Conservation (phyloP, 345 rosid genomes). For the Syzygium aromaticum region DNA sequence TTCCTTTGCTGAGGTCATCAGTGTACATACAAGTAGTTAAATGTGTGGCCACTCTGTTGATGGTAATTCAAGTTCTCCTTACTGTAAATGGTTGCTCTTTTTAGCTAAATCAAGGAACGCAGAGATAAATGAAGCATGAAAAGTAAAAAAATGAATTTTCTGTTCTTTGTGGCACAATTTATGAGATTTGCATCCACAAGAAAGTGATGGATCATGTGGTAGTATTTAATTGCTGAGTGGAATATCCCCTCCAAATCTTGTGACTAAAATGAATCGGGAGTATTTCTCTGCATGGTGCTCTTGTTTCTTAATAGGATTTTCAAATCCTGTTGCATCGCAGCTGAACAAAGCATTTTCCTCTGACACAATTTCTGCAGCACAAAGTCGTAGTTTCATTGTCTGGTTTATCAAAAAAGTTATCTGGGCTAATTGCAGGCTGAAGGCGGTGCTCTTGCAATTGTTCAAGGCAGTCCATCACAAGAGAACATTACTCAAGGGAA, state of each 20-base stretch:
- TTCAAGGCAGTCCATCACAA: conserved; percentile 27
- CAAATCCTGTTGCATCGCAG: background rate
- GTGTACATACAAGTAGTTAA: background rate
- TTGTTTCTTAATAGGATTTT: background rate
- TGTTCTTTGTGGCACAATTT: background rate
- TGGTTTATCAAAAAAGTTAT: background rate
- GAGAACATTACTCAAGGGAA: conserved; percentile 29
- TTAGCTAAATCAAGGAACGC: background rate
- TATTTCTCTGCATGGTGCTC: background rate
- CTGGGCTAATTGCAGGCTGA: conserved; percentile 45
- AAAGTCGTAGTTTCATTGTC: background rate
- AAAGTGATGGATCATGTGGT: background rate
- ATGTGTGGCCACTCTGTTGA: background rate
- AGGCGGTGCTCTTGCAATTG: conserved; percentile 61
- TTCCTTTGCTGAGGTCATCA: background rate
- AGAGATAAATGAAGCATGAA: background rate
- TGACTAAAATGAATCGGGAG: background rate
- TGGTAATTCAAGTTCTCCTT: background rate
- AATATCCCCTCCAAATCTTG: background rate
- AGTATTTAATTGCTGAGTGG: background rate
- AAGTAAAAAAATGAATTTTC: background rate
- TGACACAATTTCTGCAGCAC: background rate
- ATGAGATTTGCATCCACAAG: background rate
- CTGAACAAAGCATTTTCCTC: background rate
- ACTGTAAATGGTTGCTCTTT: background rate